Base-by-base conservation (phyloP, 129 eudicot genomes). In the Centaurea solstitialis region DNA sequence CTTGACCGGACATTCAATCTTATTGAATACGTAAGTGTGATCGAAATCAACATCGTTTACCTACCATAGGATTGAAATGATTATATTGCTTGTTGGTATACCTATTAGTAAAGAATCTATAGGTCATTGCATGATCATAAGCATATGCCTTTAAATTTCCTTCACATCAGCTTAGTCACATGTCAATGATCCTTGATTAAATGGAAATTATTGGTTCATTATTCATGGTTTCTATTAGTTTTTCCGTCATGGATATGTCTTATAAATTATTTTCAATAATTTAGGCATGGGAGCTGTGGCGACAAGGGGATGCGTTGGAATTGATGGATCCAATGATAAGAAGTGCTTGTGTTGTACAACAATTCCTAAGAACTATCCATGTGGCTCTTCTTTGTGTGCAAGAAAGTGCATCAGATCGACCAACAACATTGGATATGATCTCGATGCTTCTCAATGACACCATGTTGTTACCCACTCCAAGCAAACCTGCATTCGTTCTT, bases 1-100 rank as follows among this genome's bases (percentile, higher is more conserved):
- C 77, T 77, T 20, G 88, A 87, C 39, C 21, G n/a, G 2, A 68
- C 84, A 21, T 20, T 33, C 22, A 80, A 82, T 70, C 84, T 87
- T 35, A 10, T 89, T 6, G 83, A 79, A 82, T 86, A 81, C 41
- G 89, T 86, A 82, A 86, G 89, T 74, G 15, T 24, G 1, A 9
- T 21, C 37, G 11, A 20, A 33, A 1, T 15, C 70, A 69, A 10
- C 7, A 28, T 23, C n/a, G 11, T n/a, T 72, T 77, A n/a, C n/a
- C n/a, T n/a, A n/a, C n/a, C n/a, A n/a, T n/a, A n/a, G n/a, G n/a
- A n/a, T n/a, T n/a, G n/a, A n/a, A n/a, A n/a, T n/a, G n/a, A n/a
- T n/a, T n/a, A n/a, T n/a, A n/a, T n/a, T n/a, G n/a, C n/a, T n/a
- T n/a, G n/a, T n/a, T n/a, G n/a, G n/a, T n/a, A n/a, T n/a, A n/a